phyloP scores from a whole-genome alignment of 352 stramenopile species.

The Discostella stelligera region DNA sequence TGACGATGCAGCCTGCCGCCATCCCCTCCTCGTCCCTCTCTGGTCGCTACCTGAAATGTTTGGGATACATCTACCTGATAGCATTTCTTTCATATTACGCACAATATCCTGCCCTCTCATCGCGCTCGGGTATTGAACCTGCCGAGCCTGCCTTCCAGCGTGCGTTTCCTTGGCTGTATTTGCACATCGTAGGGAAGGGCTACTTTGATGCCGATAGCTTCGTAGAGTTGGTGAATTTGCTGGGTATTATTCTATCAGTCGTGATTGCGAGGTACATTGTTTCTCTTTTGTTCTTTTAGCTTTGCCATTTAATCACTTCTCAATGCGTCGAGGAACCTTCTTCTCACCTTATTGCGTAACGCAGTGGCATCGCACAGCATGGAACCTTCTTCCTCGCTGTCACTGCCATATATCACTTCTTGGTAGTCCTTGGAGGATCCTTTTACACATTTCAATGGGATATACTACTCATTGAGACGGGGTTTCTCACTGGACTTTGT shows the following conservation, averaged over 20 bases:
- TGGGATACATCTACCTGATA: slow-evolving; percentile 47
- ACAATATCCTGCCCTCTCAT: slow-evolving; percentile 86
- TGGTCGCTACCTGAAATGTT: slow-evolving; percentile 23
- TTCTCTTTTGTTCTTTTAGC: slow-evolving; percentile 8
- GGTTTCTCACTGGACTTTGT: slow-evolving; percentile 78
- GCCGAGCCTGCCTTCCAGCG: slow-evolving; percentile 19
- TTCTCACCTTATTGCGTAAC: slow-evolving; percentile 13
- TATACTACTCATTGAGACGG: slow-evolving; percentile 87
- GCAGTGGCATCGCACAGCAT: slow-evolving; percentile 48
- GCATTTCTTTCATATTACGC: slow-evolving; percentile 86
- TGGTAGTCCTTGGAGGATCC: slow-evolving; percentile 83
- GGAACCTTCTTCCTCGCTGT: slow-evolving; percentile 52
- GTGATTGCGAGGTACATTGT: slow-evolving; percentile 51
- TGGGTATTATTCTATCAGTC: slow-evolving; percentile 71
- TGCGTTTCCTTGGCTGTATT: slow-evolving; percentile 28
- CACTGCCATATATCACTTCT: slow-evolving; percentile 83
- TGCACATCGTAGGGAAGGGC: slow-evolving; percentile 14
- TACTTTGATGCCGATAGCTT: slow-evolving; percentile 45
- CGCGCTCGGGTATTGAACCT: slow-evolving; percentile 72
- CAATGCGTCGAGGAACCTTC: neutral
- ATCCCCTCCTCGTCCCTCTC: slow-evolving; percentile 10
- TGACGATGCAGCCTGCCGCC: neutral
- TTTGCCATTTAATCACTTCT: neutral
- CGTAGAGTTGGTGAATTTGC: slow-evolving; percentile 73
- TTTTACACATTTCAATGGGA: slow-evolving; percentile 93